Conservation (phyloP, 2,329 filamentous ascomycete genomes). For the Cryoendolithus antarcticus region DNA sequence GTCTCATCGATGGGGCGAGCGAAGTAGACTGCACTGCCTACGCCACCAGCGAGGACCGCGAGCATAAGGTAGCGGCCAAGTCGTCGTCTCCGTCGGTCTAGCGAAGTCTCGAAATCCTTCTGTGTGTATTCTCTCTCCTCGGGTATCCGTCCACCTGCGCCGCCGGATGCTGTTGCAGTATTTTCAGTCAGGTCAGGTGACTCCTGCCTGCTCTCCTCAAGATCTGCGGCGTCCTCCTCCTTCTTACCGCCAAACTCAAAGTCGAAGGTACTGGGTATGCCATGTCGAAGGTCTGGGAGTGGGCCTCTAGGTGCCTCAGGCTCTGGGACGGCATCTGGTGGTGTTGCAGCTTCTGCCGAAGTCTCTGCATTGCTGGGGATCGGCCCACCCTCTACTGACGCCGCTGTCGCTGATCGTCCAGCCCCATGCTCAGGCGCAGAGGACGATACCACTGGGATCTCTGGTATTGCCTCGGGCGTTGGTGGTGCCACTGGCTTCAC, state of each 20-base stretch:
- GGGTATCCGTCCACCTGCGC: slow-evolving; percentile 23
- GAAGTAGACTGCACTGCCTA: slow-evolving; percentile 57
- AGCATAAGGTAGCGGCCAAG: slow-evolving; percentile 66
- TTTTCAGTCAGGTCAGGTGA: slow-evolving; percentile 18
- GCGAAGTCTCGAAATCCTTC: slow-evolving; percentile 82
- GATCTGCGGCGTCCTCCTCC: slow-evolving; percentile 6
- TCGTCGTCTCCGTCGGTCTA: slow-evolving; percentile 66
- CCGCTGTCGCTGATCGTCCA: too few relatives aligned
- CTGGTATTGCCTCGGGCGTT: too few relatives aligned
- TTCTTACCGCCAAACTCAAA: slow-evolving; percentile 50
- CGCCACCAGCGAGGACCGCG: slow-evolving; percentile 42
- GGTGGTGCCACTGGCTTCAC: too few relatives aligned
- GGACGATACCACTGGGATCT: too few relatives aligned
- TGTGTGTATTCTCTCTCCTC: slow-evolving; percentile 57
- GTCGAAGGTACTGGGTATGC: slow-evolving; percentile 82
- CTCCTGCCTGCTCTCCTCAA: slow-evolving; percentile 11
- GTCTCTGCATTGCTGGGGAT: too few relatives aligned
- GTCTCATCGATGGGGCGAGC: slow-evolving; percentile 73
- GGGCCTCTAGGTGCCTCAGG: slow-evolving; percentile 37
- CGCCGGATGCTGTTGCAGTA: slow-evolving; percentile 25
- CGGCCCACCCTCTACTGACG: too few relatives aligned
- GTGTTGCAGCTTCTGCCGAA: background rate
- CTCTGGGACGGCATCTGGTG: background rate
- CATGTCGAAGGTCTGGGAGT: slow-evolving; percentile 83
- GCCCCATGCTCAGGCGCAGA: too few relatives aligned